A percentile compares a stretch with the other conserved stretches of the same genome.
Evolutionary conservation across 1,284 basidiomycete species (phyloP).

Genomic region (Puccinia horiana): DNA sequence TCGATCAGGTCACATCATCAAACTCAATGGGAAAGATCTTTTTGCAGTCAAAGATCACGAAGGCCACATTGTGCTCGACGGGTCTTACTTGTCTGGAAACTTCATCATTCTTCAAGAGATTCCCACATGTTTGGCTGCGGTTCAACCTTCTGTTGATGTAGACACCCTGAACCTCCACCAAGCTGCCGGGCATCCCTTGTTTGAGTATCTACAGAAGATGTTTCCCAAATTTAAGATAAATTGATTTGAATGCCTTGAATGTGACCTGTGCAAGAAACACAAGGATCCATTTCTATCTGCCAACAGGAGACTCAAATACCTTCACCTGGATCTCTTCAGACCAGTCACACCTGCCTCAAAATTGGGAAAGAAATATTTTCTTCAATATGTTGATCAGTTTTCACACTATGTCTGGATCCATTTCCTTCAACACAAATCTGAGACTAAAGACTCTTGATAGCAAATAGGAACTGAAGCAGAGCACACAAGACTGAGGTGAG

Average conservation of each 20-base stretch:
- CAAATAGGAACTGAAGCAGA: too few species aligned
- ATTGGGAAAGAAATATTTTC: not conserved
- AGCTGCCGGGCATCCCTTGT: not conserved
- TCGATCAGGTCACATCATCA: not conserved
- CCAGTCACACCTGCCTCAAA: slow-evolving; percentile 2
- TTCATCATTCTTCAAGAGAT: not conserved
- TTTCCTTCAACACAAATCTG: not conserved
- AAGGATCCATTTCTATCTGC: not conserved
- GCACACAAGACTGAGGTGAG: too few species aligned
- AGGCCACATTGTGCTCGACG: not conserved
- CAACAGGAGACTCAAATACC: not conserved
- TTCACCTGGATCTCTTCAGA: slow-evolving; percentile 5
- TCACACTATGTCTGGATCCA: not conserved
- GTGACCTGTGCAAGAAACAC: not conserved
- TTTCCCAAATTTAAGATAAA: not conserved
- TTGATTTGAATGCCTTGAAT: not conserved
- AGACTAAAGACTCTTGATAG: not conserved
- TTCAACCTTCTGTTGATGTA: not conserved
- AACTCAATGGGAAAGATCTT: not conserved
- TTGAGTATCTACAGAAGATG: slow-evolving; percentile 1
- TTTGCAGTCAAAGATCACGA: not conserved
- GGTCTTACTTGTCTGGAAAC: not conserved
- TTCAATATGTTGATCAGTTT: not conserved
- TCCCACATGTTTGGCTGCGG: too few species aligned
- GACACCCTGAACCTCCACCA: not conserved